Percentiles rank a stretch among this genome's conserved stretches.
These are phyloP conservation scores for Batkoa obscura DNA, from an alignment of 371 early-diverging fungal species.

Conservation along the genomic window DNA sequence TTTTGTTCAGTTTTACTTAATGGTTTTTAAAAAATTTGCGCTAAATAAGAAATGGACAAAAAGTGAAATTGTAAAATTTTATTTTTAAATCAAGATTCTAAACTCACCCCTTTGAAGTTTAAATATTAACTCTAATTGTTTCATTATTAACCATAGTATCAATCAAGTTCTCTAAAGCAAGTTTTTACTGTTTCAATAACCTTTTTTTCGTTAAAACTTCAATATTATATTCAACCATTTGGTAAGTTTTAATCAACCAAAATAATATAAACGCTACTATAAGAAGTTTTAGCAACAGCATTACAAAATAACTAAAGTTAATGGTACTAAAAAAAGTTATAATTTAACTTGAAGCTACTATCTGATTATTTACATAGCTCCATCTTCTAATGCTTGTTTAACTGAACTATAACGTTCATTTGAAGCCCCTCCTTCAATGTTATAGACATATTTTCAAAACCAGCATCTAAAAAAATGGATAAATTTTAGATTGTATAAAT, in stretches of 20 bases:
- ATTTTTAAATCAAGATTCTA: no score
- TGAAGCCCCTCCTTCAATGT: not conserved
- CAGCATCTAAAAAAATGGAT: not conserved
- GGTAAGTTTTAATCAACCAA: conserved; percentile 1
- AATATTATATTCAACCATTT: no score
- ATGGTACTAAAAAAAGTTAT: not conserved
- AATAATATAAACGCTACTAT: conserved; percentile 1
- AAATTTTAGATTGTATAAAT: not conserved
- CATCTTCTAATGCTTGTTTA: conserved; percentile 1
- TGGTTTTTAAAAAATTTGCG: no score
- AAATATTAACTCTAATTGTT: no score
- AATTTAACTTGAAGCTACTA: not conserved
- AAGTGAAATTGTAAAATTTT: no score
- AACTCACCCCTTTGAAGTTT: no score
- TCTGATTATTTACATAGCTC: not conserved
- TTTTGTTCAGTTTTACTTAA: no score
- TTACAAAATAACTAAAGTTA: conserved; percentile 3
- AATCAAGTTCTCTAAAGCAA: no score
- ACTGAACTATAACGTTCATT: not conserved
- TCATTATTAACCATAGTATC: no score
- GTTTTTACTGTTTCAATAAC: no score
- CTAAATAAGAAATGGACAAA: no score
- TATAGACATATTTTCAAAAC: conserved; percentile 1
- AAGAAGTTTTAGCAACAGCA: not conserved
- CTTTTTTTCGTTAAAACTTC: no score